Conservation (phyloP, 805 yeast species). For the Ogataea ramenticola region DNA sequence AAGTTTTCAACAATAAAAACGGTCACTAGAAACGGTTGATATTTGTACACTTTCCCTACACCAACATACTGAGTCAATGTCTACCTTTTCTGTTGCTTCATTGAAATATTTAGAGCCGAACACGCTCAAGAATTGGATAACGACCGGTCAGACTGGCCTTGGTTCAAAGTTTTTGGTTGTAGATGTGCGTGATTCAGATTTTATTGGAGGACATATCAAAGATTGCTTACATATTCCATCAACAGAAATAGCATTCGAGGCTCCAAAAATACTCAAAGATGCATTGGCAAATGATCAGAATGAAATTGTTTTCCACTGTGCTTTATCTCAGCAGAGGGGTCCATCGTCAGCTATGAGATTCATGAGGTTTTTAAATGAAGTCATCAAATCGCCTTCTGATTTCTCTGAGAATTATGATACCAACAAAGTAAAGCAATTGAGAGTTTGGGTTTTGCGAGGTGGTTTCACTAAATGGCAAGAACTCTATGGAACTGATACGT, state of each 20-base stretch:
- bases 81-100: constrained; percentile 28
- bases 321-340: constrained; percentile 85
- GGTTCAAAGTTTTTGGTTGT: constrained; percentile 45
- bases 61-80: no score
- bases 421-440: constrained; percentile 27
- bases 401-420: constrained; percentile 10
- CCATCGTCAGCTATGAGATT: constrained; percentile 75
- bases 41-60: no score
- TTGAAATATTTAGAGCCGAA: constrained; percentile 40
- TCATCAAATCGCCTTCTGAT: constrained; percentile 13
- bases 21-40: no score
- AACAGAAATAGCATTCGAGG: constrained; percentile 29
- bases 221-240: constrained; percentile 54
- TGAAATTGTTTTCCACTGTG: constrained; percentile 83
- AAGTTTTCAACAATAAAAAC: no score
- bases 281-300: constrained; percentile 27
- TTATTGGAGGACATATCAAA: constrained; percentile 65
- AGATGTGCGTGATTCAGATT: constrained; percentile 84
- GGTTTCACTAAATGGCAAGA: constrained; percentile 86
- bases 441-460: constrained; percentile 67
- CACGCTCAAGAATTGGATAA: constrained; percentile 40
- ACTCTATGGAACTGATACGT: constrained; percentile 56
- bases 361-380: constrained; percentile 35
- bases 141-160: constrained; percentile 27
- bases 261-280: constrained; percentile 31